These are phyloP conservation scores for Plasmodium cynomolgi DNA, from an alignment of 169 alveolate genomes.

Conservation along the genomic window DNA sequence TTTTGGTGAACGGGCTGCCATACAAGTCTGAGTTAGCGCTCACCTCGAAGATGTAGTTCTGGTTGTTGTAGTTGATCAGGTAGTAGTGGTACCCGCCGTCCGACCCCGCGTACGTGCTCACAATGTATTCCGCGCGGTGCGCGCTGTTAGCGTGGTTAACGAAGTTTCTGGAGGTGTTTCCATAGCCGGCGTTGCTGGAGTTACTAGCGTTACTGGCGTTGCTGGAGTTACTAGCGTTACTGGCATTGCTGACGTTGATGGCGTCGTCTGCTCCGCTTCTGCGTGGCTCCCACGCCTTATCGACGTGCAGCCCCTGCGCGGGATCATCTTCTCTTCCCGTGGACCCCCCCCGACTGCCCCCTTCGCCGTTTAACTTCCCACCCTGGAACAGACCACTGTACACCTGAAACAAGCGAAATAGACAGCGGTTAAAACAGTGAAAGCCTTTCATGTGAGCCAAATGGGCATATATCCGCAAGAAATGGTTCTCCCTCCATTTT, in stretches of 20 bases:
- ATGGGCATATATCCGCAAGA: neutral
- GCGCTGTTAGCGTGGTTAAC: neutral
- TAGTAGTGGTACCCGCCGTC: slow-evolving; percentile 5
- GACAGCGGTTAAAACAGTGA: neutral
- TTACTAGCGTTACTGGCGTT: neutral
- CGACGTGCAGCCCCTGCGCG: neutral
- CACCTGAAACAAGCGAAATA: neutral
- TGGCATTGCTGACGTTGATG: neutral
- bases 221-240: neutral
- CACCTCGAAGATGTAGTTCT: slow-evolving; percentile 8
- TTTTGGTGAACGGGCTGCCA: neutral
- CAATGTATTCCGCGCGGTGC: neutral
- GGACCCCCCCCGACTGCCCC: neutral
- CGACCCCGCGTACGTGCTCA: neutral
- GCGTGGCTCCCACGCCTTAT: neutral
- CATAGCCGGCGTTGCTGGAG: neutral
- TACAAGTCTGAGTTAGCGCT: neutral
- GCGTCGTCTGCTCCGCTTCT: neutral
- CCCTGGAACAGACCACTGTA: neutral
- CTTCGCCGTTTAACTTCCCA: neutral
- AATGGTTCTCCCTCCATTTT: neutral
- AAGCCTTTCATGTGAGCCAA: neutral
- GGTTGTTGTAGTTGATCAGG: slow-evolving; percentile 7
- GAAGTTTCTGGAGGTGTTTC: too few relatives aligned
- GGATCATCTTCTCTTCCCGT: neutral